Conservation (phyloP, 257 asterid species). For the Knoxia roxburghii region DNA sequence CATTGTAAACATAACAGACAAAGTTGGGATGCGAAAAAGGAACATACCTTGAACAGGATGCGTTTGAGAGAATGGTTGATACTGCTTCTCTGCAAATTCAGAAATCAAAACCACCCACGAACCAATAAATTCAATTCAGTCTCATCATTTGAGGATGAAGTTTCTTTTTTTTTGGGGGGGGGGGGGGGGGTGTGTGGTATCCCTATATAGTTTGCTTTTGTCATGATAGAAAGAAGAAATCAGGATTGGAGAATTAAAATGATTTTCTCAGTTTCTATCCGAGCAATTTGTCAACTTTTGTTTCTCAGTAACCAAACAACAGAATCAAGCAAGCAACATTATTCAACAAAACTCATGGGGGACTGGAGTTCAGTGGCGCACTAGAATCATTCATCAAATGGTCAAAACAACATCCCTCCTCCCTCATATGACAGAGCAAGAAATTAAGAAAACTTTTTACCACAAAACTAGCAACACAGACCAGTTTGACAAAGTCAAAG, state of each 20-base stretch:
- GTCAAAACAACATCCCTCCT: too few species aligned
- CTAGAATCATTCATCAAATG: background rate
- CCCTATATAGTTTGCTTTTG: too few species aligned
- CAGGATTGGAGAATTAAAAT: background rate
- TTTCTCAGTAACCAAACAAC: background rate
- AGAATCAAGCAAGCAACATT: background rate
- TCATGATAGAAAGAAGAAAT: too few species aligned
- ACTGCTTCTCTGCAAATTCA: conserved; percentile 54
- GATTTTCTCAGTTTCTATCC: too few species aligned
- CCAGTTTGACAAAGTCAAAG: conserved; percentile 7
- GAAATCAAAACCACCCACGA: background rate
- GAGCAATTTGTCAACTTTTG: background rate
- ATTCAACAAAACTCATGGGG: background rate
- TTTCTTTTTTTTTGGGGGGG: too few species aligned
- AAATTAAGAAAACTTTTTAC: too few species aligned
- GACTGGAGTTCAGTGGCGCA: background rate
- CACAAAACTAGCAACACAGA: background rate
- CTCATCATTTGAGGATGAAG: too few species aligned
- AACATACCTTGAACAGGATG: conserved; percentile 48
- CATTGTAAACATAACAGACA: background rate
- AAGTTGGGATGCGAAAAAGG: too few species aligned
- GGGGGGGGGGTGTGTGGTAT: too few species aligned
- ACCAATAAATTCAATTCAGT: background rate
- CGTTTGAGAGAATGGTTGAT: conserved; percentile 41
- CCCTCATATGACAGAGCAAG: too few species aligned